phyloP scores from a whole-genome alignment of 805 yeast genomes.

The Yarrowia deformans region DNA sequence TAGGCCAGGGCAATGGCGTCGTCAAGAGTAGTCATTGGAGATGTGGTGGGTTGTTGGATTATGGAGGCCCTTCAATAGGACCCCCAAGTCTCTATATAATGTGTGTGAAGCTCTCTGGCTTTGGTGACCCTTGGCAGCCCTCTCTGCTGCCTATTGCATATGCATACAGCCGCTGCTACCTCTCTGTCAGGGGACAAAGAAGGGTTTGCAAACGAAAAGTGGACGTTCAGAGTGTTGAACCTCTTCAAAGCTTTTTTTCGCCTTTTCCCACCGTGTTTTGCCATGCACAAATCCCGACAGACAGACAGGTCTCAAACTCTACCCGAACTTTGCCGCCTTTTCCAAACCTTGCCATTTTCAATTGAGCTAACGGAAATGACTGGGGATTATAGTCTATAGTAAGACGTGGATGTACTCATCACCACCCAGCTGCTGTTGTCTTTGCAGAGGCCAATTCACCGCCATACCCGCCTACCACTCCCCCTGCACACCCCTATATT shows the following conservation, averaged over 20 bases:
- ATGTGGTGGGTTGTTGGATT: neutral
- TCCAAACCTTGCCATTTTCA: constrained; percentile 21
- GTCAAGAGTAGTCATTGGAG: constrained; percentile 17
- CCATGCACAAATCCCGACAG: too few relatives aligned
- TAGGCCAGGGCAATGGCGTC: constrained; percentile 35
- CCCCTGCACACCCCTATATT: neutral
- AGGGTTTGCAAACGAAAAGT: constrained; percentile 20
- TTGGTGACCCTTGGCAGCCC: constrained; percentile 31
- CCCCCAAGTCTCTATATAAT: constrained; percentile 33
- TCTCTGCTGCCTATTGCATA: constrained; percentile 38
- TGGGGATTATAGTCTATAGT: too few relatives aligned
- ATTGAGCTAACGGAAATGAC: neutral
- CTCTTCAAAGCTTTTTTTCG: too few relatives aligned
- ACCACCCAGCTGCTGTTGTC: too few relatives aligned
- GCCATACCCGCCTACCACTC: neutral
- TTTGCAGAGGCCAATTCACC: too few relatives aligned
- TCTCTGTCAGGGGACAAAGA: neutral
- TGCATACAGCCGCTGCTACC: constrained; percentile 30
- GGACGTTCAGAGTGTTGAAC: too few relatives aligned
- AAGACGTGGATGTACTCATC: too few relatives aligned
- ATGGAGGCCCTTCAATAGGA: neutral
- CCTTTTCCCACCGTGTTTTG: too few relatives aligned
- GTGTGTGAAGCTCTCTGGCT: constrained; percentile 13
- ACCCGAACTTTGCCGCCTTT: constrained; percentile 11
- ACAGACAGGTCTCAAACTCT: constrained; percentile 15